Conservation (phyloP, 495 filamentous ascomycete species). For the Penicillium salamii region DNA sequence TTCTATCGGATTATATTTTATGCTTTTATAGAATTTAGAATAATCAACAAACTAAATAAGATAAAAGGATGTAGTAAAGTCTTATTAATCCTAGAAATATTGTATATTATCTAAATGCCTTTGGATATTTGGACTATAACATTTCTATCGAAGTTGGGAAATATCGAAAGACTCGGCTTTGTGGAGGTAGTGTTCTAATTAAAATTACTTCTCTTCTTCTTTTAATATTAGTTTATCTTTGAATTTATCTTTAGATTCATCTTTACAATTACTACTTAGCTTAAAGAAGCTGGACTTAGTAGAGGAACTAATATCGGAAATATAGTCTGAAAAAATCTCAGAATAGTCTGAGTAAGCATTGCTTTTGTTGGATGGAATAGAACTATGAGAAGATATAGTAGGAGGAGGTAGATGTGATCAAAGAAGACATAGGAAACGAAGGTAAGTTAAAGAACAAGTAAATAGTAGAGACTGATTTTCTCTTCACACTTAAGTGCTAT, state of each 20-base stretch:
- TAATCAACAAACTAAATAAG: conserved; percentile 9
- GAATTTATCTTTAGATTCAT: conserved; percentile 15
- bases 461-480: conserved; percentile 7
- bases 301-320: conserved; percentile 10
- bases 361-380: conserved; percentile 9
- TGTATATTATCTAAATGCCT: conserved; percentile 21
- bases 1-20: conserved; percentile 19
- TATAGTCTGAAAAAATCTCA: conserved; percentile 10
- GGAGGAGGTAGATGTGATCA: conserved; percentile 1
- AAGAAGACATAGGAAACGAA: conserved; percentile 6
- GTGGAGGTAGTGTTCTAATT: conserved; percentile 19
- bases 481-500: conserved; percentile 6
- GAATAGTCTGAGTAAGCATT: conserved; percentile 7
- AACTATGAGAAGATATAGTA: background rate
- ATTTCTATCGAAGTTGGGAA: conserved; percentile 27
- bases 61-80: conserved; percentile 1
- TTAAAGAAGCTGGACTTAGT: conserved; percentile 7
- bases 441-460: conserved; percentile 6
- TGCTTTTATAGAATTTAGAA: conserved; percentile 19
- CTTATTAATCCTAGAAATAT: conserved; percentile 25
- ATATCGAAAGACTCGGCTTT: conserved; percentile 28
- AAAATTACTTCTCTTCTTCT: conserved; percentile 26
- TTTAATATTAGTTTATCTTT: conserved; percentile 22
- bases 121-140: conserved; percentile 26
- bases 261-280: conserved; percentile 14